Conservation (phyloP, 2,329 filamentous ascomycete genomes). For the Tolypocladium album region DNA sequence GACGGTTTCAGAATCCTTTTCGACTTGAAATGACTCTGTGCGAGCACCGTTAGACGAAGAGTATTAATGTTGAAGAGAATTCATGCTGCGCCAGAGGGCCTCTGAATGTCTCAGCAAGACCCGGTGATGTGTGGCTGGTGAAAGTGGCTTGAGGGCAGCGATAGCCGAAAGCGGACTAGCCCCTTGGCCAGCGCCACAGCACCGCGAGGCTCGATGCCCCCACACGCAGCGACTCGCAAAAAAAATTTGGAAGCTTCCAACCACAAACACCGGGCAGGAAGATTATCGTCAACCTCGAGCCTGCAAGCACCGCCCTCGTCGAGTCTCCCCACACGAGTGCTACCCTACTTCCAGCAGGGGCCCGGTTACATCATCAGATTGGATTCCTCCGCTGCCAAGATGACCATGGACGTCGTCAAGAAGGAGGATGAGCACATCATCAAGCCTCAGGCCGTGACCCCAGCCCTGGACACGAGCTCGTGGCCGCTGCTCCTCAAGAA, state of each 20-base stretch:
- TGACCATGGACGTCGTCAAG: conserved; percentile 37
- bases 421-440: conserved; percentile 60
- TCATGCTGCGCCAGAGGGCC: no score
- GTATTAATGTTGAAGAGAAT: no score
- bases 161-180: conserved; percentile 2
- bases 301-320: conserved; percentile 9
- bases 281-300: conserved; percentile 6
- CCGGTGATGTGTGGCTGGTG: conserved; percentile 4
- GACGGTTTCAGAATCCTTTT: background rate
- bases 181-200: conserved; percentile 5
- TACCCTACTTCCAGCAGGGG: conserved; percentile 4
- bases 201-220: conserved; percentile 6
- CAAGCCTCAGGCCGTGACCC: conserved; percentile 78
- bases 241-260: conserved; percentile 10
- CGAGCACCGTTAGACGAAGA: background rate
- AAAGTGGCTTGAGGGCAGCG: background rate
- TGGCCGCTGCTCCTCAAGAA: conserved; percentile 95
- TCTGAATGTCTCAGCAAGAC: no score
- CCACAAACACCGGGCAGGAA: conserved; percentile 4
- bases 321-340: conserved; percentile 9
- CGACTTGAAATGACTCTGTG: background rate
- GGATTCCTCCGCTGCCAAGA: conserved; percentile 9
- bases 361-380: conserved; percentile 5
- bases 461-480: conserved; percentile 71
- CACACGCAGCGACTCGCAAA: conserved; percentile 6